Evolutionary conservation across 2,329 filamentous ascomycete species (phyloP), one percentile per base, ranked within the genome.

Genomic region (Cordyceps cicadae): DNA sequence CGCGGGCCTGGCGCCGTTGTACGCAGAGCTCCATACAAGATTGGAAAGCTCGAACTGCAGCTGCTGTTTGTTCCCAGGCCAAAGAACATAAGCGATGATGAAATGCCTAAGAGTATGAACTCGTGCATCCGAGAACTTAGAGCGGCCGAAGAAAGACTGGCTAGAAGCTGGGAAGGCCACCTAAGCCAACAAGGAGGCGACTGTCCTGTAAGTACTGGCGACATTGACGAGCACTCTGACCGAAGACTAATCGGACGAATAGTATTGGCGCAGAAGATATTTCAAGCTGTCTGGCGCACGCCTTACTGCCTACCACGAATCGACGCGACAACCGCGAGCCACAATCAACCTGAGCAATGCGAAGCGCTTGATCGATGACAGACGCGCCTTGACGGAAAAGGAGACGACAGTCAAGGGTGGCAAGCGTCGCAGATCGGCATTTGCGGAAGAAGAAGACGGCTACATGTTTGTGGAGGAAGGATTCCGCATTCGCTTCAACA

Each of bases 391-490:
- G 53, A 90, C 87, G 7, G 89, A 96, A 69, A 92, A 90, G 66
- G 90, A 95, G 70, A 90, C 87, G 0, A 86, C 82, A 15, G 88
- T 87, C 61, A 89, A 87, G 70, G 84, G 83, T 64, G 90, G 91
- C 60, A 87, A 86, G 67, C 88, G 94, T 49, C 88, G 94, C 60
- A 92, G 95, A 73, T 97, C 92, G 39, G 94, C 90, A 12, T 99
- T 99, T 73, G 92, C 93, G 1, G 94, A 97, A 74, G 94, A 99
- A 66, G 94, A 99, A 75, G 94, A 99, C 72, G 94, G 94, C 48
- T 99, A 99, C 79, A 96, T 97, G 89, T 99, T 99, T 72, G 93
- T 99, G 58, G 94, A 99, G 74, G 94, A 99, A 72, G 94, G 94
- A 3, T 99, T 99, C 87, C 90, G 94, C 46, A 96, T 99, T 72